These are phyloP conservation scores for Eleusine indica DNA, from an alignment of 176 grass and related monocot genomes.

Conservation along the genomic window DNA sequence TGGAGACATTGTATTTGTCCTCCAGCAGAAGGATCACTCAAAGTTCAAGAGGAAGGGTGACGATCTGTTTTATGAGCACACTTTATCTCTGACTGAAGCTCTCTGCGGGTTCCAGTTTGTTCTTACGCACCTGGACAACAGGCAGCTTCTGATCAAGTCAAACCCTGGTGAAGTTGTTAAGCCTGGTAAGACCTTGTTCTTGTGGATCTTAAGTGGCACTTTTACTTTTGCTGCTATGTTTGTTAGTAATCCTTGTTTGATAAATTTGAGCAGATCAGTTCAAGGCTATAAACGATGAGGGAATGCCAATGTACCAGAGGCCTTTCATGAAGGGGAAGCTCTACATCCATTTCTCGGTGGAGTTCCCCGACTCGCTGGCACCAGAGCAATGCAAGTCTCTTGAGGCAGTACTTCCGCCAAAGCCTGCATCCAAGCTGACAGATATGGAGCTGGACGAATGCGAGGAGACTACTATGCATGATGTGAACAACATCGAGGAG, in stretches of 20 bases:
- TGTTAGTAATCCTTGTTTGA: constrained; percentile 21
- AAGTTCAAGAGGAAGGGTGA: constrained; percentile 96
- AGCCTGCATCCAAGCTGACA: constrained; percentile 56
- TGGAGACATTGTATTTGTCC: constrained; percentile 91
- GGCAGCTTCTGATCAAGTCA: constrained; percentile 86
- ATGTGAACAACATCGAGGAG: constrained; percentile 94
- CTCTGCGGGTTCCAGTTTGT: constrained; percentile 95
- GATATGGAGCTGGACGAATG: constrained; percentile 97
- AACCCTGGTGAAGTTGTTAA: constrained; percentile 90
- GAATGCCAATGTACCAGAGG: constrained; percentile 88
- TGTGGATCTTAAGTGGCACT: neutral
- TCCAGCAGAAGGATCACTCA: constrained; percentile 92
- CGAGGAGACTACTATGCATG: constrained; percentile 88
- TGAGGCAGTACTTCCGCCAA: constrained; percentile 73
- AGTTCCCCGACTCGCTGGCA: constrained; percentile 73
- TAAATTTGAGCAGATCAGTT: constrained; percentile 67
- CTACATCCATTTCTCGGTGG: constrained; percentile 90
- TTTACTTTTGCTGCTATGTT: neutral
- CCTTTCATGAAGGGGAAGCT: constrained; percentile 98
- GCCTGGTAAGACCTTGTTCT: constrained; percentile 63
- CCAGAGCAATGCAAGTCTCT: constrained; percentile 84
- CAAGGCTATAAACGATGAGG: constrained; percentile 95
- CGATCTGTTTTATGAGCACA: constrained; percentile 94
- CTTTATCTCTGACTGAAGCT: constrained; percentile 82
- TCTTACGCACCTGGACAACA: constrained; percentile 92